Evolutionary conservation across 148 eudicot genomes (phyloP).

Genomic region (Rhododendron vialii): DNA sequence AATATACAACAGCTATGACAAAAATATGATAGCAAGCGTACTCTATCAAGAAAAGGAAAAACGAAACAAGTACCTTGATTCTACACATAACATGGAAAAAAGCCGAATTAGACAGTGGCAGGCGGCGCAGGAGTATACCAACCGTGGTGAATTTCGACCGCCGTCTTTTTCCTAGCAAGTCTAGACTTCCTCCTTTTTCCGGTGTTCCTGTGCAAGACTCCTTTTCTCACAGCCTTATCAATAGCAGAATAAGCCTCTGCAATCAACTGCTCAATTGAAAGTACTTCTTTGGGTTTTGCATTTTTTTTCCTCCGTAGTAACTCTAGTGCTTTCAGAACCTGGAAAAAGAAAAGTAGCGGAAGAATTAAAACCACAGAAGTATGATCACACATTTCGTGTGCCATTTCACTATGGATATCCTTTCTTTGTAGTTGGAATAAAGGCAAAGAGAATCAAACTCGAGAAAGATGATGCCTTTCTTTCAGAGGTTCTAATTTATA

Average conservation of each 20-base stretch:
- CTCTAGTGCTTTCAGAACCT: slow-evolving; percentile 79
- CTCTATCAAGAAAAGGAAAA: not conserved
- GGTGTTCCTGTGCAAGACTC: slow-evolving; percentile 77
- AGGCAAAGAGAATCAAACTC: not conserved
- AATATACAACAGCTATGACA: not conserved
- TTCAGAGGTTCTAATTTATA: not conserved
- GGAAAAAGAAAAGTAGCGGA: not conserved
- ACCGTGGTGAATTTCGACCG: slow-evolving; percentile 74
- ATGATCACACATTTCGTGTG: not conserved
- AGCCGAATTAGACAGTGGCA: slow-evolving; percentile 1
- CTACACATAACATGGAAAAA: not conserved
- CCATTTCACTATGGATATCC: not conserved
- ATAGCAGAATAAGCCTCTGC: slow-evolving; percentile 81
- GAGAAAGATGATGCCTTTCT: not conserved
- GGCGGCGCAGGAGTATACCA: slow-evolving; percentile 67
- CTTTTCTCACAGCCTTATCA: slow-evolving; percentile 79
- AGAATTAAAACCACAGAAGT: no score
- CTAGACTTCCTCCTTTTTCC: slow-evolving; percentile 86
- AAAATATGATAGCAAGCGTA: not conserved
- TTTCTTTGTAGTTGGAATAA: not conserved
- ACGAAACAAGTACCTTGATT: not conserved
- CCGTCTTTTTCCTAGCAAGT: slow-evolving; percentile 78
- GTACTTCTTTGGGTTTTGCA: slow-evolving; percentile 58
- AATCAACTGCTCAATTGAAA: slow-evolving; percentile 62
- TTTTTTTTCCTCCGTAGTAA: slow-evolving; percentile 52